A percentile compares a stretch with the other conserved stretches of the same genome.
phyloP scores from a whole-genome alignment of 2,329 filamentous ascomycete genomes.

The Capronia americana region DNA sequence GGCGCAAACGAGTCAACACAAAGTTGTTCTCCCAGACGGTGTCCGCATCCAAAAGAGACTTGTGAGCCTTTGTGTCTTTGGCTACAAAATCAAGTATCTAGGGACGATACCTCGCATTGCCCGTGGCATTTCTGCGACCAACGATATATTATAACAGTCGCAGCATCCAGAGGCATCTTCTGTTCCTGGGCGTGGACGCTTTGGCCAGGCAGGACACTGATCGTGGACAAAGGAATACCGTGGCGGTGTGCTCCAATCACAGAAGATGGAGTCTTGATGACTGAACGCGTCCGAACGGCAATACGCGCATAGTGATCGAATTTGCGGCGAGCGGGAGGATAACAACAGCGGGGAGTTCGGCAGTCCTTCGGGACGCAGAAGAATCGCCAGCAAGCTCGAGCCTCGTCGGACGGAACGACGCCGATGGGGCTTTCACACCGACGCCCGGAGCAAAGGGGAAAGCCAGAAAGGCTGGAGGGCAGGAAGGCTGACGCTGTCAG shows the following conservation, averaged over 20 bases:
- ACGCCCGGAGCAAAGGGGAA: constrained; percentile 21
- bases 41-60: neutral
- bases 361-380: neutral
- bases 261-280: too few species aligned
- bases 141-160: neutral
- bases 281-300: neutral
- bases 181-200: neutral
- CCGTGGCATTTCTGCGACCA: neutral
- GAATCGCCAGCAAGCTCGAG: constrained; percentile 3
- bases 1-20: neutral
- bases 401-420: constrained; percentile 11
- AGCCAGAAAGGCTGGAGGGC: constrained; percentile 10
- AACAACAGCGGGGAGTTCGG: neutral
- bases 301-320: neutral
- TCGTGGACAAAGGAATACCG: too few species aligned
- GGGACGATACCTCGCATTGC: neutral
- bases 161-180: neutral
- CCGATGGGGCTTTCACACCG: constrained; percentile 6
- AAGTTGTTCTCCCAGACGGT: neutral
- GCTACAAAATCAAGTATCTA: neutral
- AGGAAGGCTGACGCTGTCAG: constrained; percentile 2
- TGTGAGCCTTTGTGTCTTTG: neutral
- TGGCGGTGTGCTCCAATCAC: too few species aligned
- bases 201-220: too few species aligned
- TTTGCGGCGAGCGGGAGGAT: neutral